Percentiles rank a stretch among this genome's conserved stretches.
Evolutionary conservation across 306 rosid genomes (phyloP).

Genomic region (Cicer pinnatifidum): DNA sequence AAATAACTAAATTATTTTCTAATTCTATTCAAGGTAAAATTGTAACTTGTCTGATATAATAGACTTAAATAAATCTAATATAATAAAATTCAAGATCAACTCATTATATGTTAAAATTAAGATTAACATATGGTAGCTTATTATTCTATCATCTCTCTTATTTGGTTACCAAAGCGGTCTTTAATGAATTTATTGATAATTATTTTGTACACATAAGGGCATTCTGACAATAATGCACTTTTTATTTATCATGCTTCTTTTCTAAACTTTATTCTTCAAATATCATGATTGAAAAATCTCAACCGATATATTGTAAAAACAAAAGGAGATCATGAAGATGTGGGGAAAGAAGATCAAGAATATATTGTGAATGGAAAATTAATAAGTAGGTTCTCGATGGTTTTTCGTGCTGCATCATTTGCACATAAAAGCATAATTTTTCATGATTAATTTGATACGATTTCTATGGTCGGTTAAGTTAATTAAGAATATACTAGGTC

Average conservation of each 20-base stretch:
- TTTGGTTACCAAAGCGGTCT: not conserved
- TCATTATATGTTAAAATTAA: too few relatives aligned
- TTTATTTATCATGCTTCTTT: slow-evolving; percentile 3
- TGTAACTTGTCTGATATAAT: too few relatives aligned
- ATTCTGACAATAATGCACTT: slow-evolving; percentile 37
- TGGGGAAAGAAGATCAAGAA: slow-evolving; percentile 16
- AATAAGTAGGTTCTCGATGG: slow-evolving; percentile 31
- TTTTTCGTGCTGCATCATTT: slow-evolving; percentile 45
- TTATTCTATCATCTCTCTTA: too few relatives aligned
- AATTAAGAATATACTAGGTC: slow-evolving; percentile 42
- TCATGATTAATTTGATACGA: slow-evolving; percentile 55
- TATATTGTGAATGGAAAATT: slow-evolving; percentile 31
- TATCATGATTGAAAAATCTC: slow-evolving; percentile 50
- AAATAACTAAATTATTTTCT: too few relatives aligned
- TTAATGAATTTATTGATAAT: slow-evolving; percentile 16
- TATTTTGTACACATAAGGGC: slow-evolving; percentile 28
- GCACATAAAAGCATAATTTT: slow-evolving; percentile 46
- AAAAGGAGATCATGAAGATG: slow-evolving; percentile 26
- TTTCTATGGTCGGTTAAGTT: slow-evolving; percentile 51
- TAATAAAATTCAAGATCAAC: too few relatives aligned
- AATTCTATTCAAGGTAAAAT: too few relatives aligned
- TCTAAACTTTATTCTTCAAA: not conserved
- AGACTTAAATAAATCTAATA: too few relatives aligned
- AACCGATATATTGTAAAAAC: slow-evolving; percentile 11
- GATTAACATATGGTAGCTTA: too few relatives aligned